These are phyloP conservation scores for Zangia roseola DNA, from an alignment of 768 basidiomycete genomes.

Conservation along the genomic window DNA sequence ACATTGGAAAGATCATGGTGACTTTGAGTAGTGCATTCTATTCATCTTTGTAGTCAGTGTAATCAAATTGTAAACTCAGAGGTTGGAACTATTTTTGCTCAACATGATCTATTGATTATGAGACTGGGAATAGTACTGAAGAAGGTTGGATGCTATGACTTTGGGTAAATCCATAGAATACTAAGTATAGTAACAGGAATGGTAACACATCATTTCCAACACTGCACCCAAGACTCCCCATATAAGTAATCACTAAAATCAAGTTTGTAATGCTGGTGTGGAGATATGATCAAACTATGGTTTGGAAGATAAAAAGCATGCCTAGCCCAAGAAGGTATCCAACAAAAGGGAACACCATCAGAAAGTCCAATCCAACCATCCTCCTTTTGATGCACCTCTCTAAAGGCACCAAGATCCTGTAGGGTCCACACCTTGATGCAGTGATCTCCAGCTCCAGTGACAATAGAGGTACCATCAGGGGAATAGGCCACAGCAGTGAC, in stretches of 20 bases:
- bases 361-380: constrained; percentile 19
- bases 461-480: constrained; percentile 13
- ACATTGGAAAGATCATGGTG: too few species aligned
- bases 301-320: constrained; percentile 16
- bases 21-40: too few species aligned
- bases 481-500: constrained; percentile 14
- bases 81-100: too few species aligned
- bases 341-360: constrained; percentile 8
- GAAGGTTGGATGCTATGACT: too few species aligned
- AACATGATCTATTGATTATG: too few species aligned
- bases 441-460: constrained; percentile 16
- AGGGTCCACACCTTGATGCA: constrained; percentile 12
- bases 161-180: too few species aligned
- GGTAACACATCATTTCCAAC: constrained; percentile 13
- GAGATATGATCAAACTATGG: constrained; percentile 17
- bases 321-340: constrained; percentile 21
- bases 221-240: constrained; percentile 19
- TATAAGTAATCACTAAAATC: constrained; percentile 8
- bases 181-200: too few species aligned
- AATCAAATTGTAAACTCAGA: too few species aligned
- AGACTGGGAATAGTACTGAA: too few species aligned
- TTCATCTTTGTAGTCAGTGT: too few species aligned
- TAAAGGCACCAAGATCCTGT: not conserved
- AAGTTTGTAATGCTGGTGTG: constrained; percentile 6
- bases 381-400: constrained; percentile 7